Evolutionary conservation across 2,329 filamentous ascomycete genomes (phyloP).

Genomic region (Arachnomyces sp.): DNA sequence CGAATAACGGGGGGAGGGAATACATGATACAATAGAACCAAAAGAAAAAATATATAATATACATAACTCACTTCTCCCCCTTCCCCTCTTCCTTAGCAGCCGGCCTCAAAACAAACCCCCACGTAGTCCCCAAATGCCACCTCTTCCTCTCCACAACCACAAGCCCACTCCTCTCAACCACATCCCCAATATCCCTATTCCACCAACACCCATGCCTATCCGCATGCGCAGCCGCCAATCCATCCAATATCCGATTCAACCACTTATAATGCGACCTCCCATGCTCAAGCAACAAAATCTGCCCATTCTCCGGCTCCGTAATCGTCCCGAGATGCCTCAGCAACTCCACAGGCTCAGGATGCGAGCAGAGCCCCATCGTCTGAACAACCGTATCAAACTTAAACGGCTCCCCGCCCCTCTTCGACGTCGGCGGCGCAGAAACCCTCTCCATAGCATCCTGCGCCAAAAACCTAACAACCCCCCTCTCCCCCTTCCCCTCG

Average conservation of each 20-base stretch:
- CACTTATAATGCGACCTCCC: conserved; percentile 39
- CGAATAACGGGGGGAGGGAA: no score
- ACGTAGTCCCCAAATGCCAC: conserved; percentile 43
- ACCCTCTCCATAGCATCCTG: conserved; percentile 28
- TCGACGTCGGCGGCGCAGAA: conserved; percentile 6
- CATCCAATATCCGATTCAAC: conserved; percentile 41
- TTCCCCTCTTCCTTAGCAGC: conserved; percentile 9
- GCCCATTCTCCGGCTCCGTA: conserved; percentile 31
- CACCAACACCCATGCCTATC: conserved; percentile 46
- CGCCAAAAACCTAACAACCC: conserved; percentile 20
- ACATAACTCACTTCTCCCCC: neutral
- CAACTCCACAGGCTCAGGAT: conserved; percentile 34
- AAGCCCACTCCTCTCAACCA: conserved; percentile 40
- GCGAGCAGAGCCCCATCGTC: conserved; percentile 45
- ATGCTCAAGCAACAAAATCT: conserved; percentile 42
- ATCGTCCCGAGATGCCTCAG: conserved; percentile 33
- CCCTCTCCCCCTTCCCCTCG: neutral
- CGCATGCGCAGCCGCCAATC: conserved; percentile 39
- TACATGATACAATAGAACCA: neutral
- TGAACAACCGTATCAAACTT: conserved; percentile 42
- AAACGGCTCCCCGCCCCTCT: conserved; percentile 1
- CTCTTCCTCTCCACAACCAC: conserved; percentile 39
- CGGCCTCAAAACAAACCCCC: conserved; percentile 34
- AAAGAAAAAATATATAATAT: neutral
- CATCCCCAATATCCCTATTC: conserved; percentile 43